Percentiles rank a stretch among this genome's conserved stretches.
These are phyloP conservation scores for Phytophthora pinifolia DNA, from an alignment of 352 stramenopile genomes.

Conservation along the genomic window DNA sequence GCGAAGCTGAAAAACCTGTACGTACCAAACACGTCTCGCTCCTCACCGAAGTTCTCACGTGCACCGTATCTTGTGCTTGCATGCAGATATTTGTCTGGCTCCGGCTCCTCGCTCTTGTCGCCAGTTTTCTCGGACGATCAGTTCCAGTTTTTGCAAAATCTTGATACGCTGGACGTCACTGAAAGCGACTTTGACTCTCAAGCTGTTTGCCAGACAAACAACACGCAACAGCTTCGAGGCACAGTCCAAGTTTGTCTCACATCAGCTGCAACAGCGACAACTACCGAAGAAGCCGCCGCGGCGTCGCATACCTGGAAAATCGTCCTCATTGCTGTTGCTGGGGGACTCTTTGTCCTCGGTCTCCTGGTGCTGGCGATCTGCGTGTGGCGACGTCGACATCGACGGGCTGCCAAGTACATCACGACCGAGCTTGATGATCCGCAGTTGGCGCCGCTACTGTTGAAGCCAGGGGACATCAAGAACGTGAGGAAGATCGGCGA, in stretches of 20 bases:
- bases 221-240: constrained; percentile 28
- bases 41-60: too few species aligned
- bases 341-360: constrained; percentile 8
- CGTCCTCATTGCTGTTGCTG: constrained; percentile 9
- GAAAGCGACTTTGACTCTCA: constrained; percentile 26
- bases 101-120: constrained; percentile 12
- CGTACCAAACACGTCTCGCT: background rate
- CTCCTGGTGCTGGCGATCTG: constrained; percentile 11
- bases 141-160: constrained; percentile 42
- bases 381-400: constrained; percentile 27
- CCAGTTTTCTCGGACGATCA: constrained; percentile 36
- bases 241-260: constrained; percentile 31
- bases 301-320: constrained; percentile 10
- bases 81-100: constrained; percentile 14
- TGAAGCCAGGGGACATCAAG: constrained; percentile 45
- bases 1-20: constrained; percentile 27
- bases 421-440: constrained; percentile 38
- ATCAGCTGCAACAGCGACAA: constrained; percentile 7
- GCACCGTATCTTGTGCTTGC: too few species aligned
- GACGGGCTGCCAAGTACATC: constrained; percentile 17
- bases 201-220: constrained; percentile 31
- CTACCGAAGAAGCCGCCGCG: constrained; percentile 5
- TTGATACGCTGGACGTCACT: constrained; percentile 31
- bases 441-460: constrained; percentile 35
- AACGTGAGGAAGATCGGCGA: constrained; percentile 37